Base-by-base conservation (phyloP, 768 basidiomycete species). In the Tulasnella sp. region DNA sequence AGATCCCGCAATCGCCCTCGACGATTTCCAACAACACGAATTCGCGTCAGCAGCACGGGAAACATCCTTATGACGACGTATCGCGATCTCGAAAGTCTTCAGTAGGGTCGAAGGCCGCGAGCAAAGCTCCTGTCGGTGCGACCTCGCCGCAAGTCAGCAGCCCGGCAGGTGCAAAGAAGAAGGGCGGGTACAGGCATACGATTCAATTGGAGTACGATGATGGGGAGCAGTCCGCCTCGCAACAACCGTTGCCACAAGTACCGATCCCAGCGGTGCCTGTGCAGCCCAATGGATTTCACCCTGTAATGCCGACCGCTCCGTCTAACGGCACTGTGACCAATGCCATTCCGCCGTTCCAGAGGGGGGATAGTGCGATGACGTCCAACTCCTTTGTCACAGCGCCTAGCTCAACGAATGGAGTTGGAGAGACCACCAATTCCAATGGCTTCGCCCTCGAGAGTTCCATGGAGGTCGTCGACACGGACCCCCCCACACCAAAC, bases 181-280 rank as follows among this genome's bases (percentile, higher is more conserved):
- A 74, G 61, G 73, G 71, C 1, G 76, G 76, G 54, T 84, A 87
- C 70, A 76, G 92, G 50, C 92, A 98, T 71, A 98, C 96, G 9
- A 89, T 98, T 49, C 96, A 98, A 70, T 86, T 98, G 60, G 96
- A 99, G 71, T 98, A 97, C 66, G 87, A 85, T 59, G 83, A 84
- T 57, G 78, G 78, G 4, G 68, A 69, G n/a, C 64, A 66, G n/a
- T n/a, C n/a, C 2, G 51, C 50, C 24, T 69, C 68, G 12, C 66
- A 46, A 9, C 53, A 48, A 2, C 53, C 66, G 10, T 41, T 55
- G 34, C 63, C 59, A 61, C 61, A 29, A 42, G 43, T 45, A 25
- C 61, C 59, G 30, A 46, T 59, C 2, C 22, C 34, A 38, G 34
- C 34, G 34, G 7, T 38, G 34, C 34, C 34, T 38, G 34, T 38